Percentiles rank a stretch among this genome's conserved stretches.
phyloP scores from a whole-genome alignment of 768 basidiomycete genomes.

The Piloderma croceum region DNA sequence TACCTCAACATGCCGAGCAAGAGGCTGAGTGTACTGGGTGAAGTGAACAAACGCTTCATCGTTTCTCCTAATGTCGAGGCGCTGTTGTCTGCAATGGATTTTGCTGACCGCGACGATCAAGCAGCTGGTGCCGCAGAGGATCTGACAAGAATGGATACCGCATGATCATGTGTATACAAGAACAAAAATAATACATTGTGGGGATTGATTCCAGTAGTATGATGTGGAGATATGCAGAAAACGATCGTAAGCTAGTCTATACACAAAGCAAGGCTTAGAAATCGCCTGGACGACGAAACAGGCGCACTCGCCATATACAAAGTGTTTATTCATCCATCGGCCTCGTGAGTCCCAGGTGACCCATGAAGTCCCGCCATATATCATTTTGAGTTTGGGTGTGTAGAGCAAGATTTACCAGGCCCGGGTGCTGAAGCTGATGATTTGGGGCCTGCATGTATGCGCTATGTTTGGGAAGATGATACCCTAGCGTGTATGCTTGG shows the following conservation, averaged over 20 bases:
- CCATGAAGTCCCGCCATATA: not conserved
- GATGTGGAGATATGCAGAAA: too few species aligned
- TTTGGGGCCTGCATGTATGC: not conserved
- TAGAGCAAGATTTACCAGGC: not conserved
- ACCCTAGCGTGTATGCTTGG: not conserved
- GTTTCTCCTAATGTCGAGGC: slow-evolving; percentile 80
- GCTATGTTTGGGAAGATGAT: not conserved
- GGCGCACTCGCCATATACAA: too few species aligned
- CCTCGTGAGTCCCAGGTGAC: not conserved
- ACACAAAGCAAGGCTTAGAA: too few species aligned
- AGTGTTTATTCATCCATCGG: too few species aligned
- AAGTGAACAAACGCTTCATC: slow-evolving; percentile 79
- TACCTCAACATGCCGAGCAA: slow-evolving; percentile 58
- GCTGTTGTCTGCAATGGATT: slow-evolving; percentile 61
- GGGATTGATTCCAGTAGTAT: too few species aligned
- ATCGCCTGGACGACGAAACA: too few species aligned
- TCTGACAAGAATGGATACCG: slow-evolving; percentile 52
- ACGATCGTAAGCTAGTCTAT: too few species aligned
- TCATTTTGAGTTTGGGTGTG: not conserved
- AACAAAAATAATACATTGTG: too few species aligned
- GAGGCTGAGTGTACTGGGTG: slow-evolving; percentile 69
- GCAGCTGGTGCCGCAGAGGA: slow-evolving; percentile 38
- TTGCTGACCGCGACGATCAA: slow-evolving; percentile 33
- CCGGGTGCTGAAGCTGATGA: not conserved
- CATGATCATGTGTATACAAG: slow-evolving; percentile 12